Base-by-base conservation (phyloP, 306 rosid species). In the Abrus pulchellus region DNA sequence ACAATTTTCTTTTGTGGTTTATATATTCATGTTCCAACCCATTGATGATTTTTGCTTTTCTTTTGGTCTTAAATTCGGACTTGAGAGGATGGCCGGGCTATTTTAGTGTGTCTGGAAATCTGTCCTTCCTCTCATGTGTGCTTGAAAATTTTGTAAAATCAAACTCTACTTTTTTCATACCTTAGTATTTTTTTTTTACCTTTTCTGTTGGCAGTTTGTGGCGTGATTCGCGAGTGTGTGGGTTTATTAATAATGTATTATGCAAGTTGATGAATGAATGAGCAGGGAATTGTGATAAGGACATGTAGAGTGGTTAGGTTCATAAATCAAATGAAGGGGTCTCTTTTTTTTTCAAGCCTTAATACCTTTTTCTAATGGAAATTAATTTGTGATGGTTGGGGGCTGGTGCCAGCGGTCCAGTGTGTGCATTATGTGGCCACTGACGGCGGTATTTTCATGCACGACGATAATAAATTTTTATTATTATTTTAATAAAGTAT, bases 81-180 rank as follows among this genome's bases (percentile, higher is more conserved):
- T 75, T 74, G 85, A 86, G 90, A 88, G 86, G 79, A 34, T 82
- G 91, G 74, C 89, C 92, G 83, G 85, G 90, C 90, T 87, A 80
- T 90, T 90, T 92, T 94, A 88, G 90, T 60, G 86, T 64, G 93
- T 92, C 97, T 89, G 96, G 94, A 88, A 84, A 87, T 80, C 40
- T 69, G 85, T 68, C 86, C 77, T 50, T 32, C 74, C 83, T 80
- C 70, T 43, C 29, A 4, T 66, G 72, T 33, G 80, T 54, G 77
- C 68, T 60, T 32, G 14, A 73, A 76, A 20, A 1, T 68, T 80
- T 74, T 86, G 87, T 75, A 75, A 55, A 32, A 83, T 79, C 53
- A 55, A 56, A 80, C 67, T 53, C 20, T 20, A 20, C 20, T 20
- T 20, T 20, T 20, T 64, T 28, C 71, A 41, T 67, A 81, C 75